Base-by-base conservation (phyloP, 257 asterid genomes). In the Plantago major region DNA sequence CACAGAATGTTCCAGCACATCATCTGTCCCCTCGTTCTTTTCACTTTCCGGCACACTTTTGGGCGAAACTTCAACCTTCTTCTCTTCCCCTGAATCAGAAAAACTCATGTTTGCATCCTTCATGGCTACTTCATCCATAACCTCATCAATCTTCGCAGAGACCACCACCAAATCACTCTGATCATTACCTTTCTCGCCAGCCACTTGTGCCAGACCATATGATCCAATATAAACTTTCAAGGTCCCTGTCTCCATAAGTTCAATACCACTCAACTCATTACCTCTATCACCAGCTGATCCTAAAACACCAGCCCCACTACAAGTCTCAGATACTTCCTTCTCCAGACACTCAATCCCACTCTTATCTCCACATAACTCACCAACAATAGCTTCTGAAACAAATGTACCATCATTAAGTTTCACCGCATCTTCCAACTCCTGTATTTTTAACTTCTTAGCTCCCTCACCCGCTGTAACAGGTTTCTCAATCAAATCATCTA, bases 31-130 rank as follows among this genome's bases (percentile, higher is more conserved):
- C 53, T 33, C 53, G 58, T 42, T 58, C 28, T 42, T 55, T 48
- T 9, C 71, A 59, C 48, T 49, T 38, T 62, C 69, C 40, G 14
- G 12, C 52, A 42, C 38, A 65, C 17, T 61, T 14, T 42, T 73
- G 45, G 53, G 46, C 15, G 33, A 40, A 44, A 14, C 49, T 17
- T 49, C 56, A 61, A 46, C 67, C 10, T 63, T 60, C 38, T 19
- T 64, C 72, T 50, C 69, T 71, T 69, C 76, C 56, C 53, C 12
- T 15, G 67, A 53, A 49, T 62, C 62, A 60, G 9, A 19, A 51
- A 9, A 16, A 30, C 46, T 33, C 38, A 46, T 62, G 45, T 66
- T 55, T 52, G 49, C 56, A 37, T 54, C 71, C 48, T 57, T 75
- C 48, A 33, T 51, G 53, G 54, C 74, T 46, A 30, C 61, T 66